Base-by-base conservation (phyloP, 2,329 filamentous ascomycete genomes). In the Cladosporium sp. region DNA sequence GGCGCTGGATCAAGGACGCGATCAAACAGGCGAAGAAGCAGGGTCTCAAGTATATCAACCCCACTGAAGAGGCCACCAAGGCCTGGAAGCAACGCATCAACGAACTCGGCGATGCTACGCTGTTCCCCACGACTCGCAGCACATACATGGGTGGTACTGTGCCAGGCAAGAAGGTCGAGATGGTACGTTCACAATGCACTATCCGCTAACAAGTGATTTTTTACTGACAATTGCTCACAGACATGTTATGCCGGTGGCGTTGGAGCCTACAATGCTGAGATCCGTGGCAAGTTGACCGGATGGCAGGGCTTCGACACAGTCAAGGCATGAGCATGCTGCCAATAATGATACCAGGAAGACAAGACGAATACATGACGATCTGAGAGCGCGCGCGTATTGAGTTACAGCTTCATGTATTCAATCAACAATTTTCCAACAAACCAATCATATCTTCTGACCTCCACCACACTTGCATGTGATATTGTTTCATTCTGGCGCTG, bases 1-100 rank as follows among this genome's bases (percentile, higher is more conserved):
- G 74, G 14, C 74, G 79, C 49, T 81, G 79, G 79, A 73, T 76
- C 61, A 65, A 68, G 26, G 69, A 73, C 18, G 72, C 69, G 16
- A 72, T 75, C 50, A 71, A 70, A 62, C 67, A 70, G 49, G 68
- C 72, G 59, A 66, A 71, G 56, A 63, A 65, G 12, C 68, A 73
- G 55, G 67, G 67, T 18, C 31, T 73, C 67, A 74, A 72, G 60
- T 75, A 71, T 66, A 69, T 75, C 69, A 69, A 75, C 29, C 68
- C 74, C 2, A 76, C 72, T 18, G 67, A 73, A 12, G 70, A 72
- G 35, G 73, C 73, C 21, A 69, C 65, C 65, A 67, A 70, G 26
- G 70, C 68, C n/a, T 75, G 73, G 74, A 74, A 73, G 68, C 67
- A 70, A 49, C 67, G 68, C 29, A 73, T 75, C 66, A 74, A 73